Percentiles rank a stretch among this genome's conserved stretches.
phyloP scores from a whole-genome alignment of 768 basidiomycete species.

The Phylloporus sp. region DNA sequence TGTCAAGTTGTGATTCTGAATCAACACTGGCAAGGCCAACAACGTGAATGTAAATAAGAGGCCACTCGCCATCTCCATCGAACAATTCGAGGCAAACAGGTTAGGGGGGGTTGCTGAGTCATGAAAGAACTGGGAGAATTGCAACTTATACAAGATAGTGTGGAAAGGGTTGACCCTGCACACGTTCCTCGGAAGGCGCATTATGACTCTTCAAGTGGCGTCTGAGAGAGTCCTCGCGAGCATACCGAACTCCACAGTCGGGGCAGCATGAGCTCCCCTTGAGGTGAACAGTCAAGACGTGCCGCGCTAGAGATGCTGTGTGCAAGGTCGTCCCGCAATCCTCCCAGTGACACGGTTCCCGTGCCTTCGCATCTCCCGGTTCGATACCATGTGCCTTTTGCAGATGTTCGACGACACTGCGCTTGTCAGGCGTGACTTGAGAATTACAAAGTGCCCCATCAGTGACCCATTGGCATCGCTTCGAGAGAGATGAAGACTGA shows the following conservation, averaged over 20 bases:
- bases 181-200: neutral
- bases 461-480: conserved; percentile 15
- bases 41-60: too few relatives aligned
- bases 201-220: conserved; percentile 23
- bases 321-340: conserved; percentile 19
- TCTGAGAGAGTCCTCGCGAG: conserved; percentile 28
- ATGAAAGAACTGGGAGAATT: too few relatives aligned
- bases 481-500: neutral
- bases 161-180: neutral
- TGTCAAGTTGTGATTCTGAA: too few relatives aligned
- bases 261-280: conserved; percentile 12
- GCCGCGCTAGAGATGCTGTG: conserved; percentile 26
- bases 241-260: conserved; percentile 19
- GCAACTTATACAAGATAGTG: too few relatives aligned
- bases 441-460: conserved; percentile 2
- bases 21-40: too few relatives aligned
- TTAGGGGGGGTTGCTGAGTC: too few relatives aligned
- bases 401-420: conserved; percentile 14
- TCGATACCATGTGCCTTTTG: conserved; percentile 10
- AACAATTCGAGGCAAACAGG: too few relatives aligned
- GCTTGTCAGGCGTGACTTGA: conserved; percentile 8
- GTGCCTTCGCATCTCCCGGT: conserved; percentile 15
- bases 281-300: conserved; percentile 26
- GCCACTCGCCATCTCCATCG: too few relatives aligned
- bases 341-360: conserved; percentile 18